Conservation (phyloP, 495 filamentous ascomycete genomes). For the Hypoxylon trugodes region DNA sequence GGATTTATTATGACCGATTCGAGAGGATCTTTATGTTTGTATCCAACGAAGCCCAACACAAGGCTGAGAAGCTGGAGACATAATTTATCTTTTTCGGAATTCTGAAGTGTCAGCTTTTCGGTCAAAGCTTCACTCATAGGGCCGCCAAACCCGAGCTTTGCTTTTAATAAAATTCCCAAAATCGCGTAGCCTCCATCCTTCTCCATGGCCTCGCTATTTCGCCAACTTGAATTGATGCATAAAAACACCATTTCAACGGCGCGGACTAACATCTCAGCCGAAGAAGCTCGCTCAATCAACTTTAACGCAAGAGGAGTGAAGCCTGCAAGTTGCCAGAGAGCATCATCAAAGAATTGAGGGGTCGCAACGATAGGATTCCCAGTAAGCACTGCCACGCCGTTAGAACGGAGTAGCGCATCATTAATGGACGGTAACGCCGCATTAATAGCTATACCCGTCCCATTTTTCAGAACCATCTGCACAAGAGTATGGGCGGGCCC, state of each 20-base stretch:
- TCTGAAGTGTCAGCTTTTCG: slow-evolving; percentile 49
- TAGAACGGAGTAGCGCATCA: slow-evolving; percentile 78
- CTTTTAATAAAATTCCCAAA: slow-evolving; percentile 77
- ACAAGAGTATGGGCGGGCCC: slow-evolving; percentile 76
- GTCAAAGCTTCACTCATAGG: slow-evolving; percentile 50
- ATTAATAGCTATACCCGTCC: slow-evolving; percentile 85
- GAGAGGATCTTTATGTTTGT: slow-evolving; percentile 75
- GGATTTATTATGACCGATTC: slow-evolving; percentile 95
- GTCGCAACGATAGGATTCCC: slow-evolving; percentile 84
- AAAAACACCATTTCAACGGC: slow-evolving; percentile 85
- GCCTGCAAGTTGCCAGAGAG: slow-evolving; percentile 89
- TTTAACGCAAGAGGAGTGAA: slow-evolving; percentile 85
- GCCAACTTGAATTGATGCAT: slow-evolving; percentile 87
- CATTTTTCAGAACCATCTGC: slow-evolving; percentile 73
- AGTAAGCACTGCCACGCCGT: slow-evolving; percentile 81
- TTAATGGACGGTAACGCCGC: slow-evolving; percentile 88
- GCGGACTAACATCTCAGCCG: slow-evolving; percentile 72
- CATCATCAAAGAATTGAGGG: slow-evolving; percentile 86
- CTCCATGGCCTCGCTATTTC: slow-evolving; percentile 98
- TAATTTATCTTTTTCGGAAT: slow-evolving; percentile 69
- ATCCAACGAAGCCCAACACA: slow-evolving; percentile 87
- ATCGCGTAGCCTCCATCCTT: slow-evolving; percentile 92
- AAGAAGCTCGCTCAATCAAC: slow-evolving; percentile 77
- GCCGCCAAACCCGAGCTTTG: slow-evolving; percentile 70
- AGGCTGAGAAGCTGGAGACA: slow-evolving; percentile 75